These are phyloP conservation scores for Ambispora gerdemannii DNA, from an alignment of 192 early-diverging fungal genomes.

Conservation along the genomic window DNA sequence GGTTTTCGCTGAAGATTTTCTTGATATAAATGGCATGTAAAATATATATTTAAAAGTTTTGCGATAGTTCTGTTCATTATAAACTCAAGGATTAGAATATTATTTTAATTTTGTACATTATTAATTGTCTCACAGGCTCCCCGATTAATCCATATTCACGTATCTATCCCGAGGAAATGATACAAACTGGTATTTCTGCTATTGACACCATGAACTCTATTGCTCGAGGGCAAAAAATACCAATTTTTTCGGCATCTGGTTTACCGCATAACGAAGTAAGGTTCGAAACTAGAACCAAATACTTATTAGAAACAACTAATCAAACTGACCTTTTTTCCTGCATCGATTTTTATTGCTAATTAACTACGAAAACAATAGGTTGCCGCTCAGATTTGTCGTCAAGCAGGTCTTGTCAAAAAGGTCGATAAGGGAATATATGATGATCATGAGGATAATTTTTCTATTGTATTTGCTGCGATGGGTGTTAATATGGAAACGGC, in stretches of 20 bases:
- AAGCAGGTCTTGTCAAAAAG: slow-evolving; percentile 93
- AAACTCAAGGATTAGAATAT: neutral
- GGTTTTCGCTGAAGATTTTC: slow-evolving; percentile 98
- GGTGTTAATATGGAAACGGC: slow-evolving; percentile 99
- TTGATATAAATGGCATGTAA: slow-evolving; percentile 83
- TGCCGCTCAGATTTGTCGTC: slow-evolving; percentile 99
- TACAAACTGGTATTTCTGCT: slow-evolving; percentile 98
- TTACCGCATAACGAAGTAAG: slow-evolving; percentile 95
- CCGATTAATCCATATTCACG: slow-evolving; percentile 99
- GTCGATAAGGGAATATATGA: slow-evolving; percentile 91
- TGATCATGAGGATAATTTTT: slow-evolving; percentile 98
- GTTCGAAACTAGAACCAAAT: neutral
- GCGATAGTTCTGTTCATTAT: neutral
- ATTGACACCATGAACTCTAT: slow-evolving; percentile 99
- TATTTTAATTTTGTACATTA: neutral
- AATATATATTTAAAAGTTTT: neutral
- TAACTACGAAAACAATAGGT: slow-evolving; percentile 53
- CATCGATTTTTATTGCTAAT: neutral
- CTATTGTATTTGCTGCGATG: slow-evolving; percentile 99
- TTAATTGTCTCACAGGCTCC: slow-evolving; percentile 52
- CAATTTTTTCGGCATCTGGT: slow-evolving; percentile 98
- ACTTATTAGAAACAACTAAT: too few species aligned
- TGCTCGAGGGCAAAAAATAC: slow-evolving; percentile 99
- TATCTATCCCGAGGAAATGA: slow-evolving; percentile 99
- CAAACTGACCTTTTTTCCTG: neutral